A percentile compares a stretch with the other conserved stretches of the same genome.
phyloP scores from a whole-genome alignment of 495 filamentous ascomycete genomes.

The Penicillium egyptiacum region DNA sequence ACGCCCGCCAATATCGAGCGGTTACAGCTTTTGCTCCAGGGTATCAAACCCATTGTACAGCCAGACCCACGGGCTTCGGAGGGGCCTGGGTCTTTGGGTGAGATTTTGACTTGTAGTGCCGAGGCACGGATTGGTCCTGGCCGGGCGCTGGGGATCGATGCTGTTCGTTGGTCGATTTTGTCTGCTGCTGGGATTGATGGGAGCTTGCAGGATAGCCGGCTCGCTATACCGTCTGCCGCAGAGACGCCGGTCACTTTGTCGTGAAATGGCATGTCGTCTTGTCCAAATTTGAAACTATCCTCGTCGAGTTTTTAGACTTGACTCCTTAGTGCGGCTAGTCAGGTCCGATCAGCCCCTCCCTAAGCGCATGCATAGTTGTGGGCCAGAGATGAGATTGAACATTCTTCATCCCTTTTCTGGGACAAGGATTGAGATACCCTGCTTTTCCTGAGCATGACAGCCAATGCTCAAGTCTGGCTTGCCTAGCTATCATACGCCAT shows the following conservation, averaged over 20 bases:
- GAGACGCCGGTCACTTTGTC: neutral
- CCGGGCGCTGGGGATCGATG: slow-evolving; percentile 44
- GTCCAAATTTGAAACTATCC: neutral
- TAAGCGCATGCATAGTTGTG: neutral
- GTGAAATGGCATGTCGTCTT: neutral
- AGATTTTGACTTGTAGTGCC: slow-evolving; percentile 51
- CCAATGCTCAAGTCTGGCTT: neutral
- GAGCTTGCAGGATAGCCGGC: slow-evolving; percentile 27
- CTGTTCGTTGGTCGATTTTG: slow-evolving; percentile 53
- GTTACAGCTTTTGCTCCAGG: slow-evolving; percentile 32
- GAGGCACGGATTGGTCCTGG: slow-evolving; percentile 32
- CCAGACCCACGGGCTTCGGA: slow-evolving; percentile 29
- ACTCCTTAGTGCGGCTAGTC: neutral
- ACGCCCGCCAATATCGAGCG: slow-evolving; percentile 29
- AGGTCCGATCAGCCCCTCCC: neutral
- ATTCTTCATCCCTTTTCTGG: neutral
- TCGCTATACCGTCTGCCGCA: slow-evolving; percentile 2
- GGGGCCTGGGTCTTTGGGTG: slow-evolving; percentile 50
- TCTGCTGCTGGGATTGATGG: slow-evolving; percentile 51
- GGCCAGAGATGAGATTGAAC: neutral
- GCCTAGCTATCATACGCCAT: neutral
- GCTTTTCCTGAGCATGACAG: neutral
- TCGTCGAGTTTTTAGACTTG: neutral
- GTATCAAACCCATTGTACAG: slow-evolving; percentile 32
- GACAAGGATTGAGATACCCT: neutral